These are phyloP conservation scores for Henckelia pumila DNA, from an alignment of 257 asterid genomes.

Conservation along the genomic window DNA sequence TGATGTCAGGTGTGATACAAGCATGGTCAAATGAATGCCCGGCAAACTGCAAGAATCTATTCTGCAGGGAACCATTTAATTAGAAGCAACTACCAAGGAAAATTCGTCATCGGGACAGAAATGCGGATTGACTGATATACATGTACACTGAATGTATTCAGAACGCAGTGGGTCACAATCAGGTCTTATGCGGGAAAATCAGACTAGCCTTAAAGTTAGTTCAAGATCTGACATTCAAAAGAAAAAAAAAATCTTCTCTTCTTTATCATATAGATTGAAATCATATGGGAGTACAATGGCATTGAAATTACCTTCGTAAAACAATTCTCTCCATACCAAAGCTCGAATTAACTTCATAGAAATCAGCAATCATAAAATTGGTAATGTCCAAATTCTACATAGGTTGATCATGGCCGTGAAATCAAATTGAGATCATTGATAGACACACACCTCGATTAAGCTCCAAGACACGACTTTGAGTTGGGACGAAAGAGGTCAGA, in stretches of 20 bases:
- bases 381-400: conserved; percentile 5
- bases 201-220: neutral
- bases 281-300: neutral
- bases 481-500: conserved; percentile 56
- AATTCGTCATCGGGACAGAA: neutral
- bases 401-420: conserved; percentile 1
- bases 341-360: neutral
- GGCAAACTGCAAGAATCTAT: neutral
- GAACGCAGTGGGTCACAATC: neutral
- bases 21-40: neutral
- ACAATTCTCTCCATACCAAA: neutral
- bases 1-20: conserved; percentile 16
- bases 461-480: conserved; percentile 40
- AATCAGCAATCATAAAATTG: neutral
- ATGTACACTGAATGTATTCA: too few species aligned
- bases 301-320: neutral
- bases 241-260: neutral
- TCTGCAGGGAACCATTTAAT: conserved; percentile 9
- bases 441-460: conserved; percentile 59
- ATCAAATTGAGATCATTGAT: conserved; percentile 18
- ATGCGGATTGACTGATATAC: neutral
- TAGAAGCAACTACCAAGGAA: neutral
- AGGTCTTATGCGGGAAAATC: neutral
- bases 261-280: neutral
- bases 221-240: neutral